Percentiles rank a stretch among this genome's conserved stretches.
These are phyloP conservation scores for Bisporella sp. DNA, from an alignment of 2,329 filamentous ascomycete species.

Conservation along the genomic window DNA sequence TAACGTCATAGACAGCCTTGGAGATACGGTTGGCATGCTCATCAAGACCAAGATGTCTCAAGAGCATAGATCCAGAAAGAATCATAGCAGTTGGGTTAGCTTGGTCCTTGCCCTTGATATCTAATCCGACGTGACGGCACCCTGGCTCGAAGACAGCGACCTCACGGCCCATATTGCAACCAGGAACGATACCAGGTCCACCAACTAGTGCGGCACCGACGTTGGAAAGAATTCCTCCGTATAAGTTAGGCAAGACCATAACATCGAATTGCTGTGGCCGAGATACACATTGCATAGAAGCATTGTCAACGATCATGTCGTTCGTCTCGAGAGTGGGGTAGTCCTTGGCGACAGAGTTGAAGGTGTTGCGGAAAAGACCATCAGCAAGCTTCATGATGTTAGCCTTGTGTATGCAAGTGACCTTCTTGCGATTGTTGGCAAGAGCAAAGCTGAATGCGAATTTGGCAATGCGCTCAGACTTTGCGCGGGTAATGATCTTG, in stretches of 20 bases:
- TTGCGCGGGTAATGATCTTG: slow-evolving; percentile 99
- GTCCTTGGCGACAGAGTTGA: slow-evolving; percentile 87
- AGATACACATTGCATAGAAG: slow-evolving; percentile 97
- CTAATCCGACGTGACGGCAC: slow-evolving; percentile 97
- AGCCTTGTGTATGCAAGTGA: slow-evolving; percentile 99
- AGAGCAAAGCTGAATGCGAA: slow-evolving; percentile 97
- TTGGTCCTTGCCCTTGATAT: slow-evolving; percentile 99
- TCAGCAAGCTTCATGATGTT: slow-evolving; percentile 99
- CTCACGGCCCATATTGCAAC: slow-evolving; percentile 99
- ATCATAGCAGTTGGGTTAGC: slow-evolving; percentile 96
- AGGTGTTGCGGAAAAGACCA: slow-evolving; percentile 96
- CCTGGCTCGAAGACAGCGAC: slow-evolving; percentile 98
- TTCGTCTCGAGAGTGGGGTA: slow-evolving; percentile 93
- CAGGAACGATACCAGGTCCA: slow-evolving; percentile 92
- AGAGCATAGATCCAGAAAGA: slow-evolving; percentile 92
- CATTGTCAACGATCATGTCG: slow-evolving; percentile 99
- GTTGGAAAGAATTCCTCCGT: slow-evolving; percentile 98
- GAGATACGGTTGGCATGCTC: slow-evolving; percentile 98
- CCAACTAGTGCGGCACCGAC: slow-evolving; percentile 95
- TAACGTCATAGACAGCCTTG: slow-evolving; percentile 70
- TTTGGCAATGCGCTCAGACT: slow-evolving; percentile 98
- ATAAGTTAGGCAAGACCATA: slow-evolving; percentile 99
- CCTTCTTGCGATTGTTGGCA: slow-evolving; percentile 98
- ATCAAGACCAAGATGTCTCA: slow-evolving; percentile 93
- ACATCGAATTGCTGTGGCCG: slow-evolving; percentile 98